Evolutionary conservation across 257 asterid genomes (phyloP), one percentile per base, ranked within the genome.

Genomic region (Scutellaria minor): DNA sequence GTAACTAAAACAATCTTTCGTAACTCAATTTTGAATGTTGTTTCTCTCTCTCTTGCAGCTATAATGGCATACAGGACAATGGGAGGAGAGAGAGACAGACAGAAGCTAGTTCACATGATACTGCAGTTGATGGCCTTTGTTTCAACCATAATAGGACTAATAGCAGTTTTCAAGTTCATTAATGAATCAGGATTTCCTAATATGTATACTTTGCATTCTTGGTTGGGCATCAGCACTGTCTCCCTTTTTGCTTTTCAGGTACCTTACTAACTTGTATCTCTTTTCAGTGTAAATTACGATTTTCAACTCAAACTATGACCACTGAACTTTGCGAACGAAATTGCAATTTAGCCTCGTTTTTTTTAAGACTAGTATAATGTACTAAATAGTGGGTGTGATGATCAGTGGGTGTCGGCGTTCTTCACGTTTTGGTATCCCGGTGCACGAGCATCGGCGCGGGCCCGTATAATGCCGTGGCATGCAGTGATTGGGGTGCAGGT

Each of bases 221-320:
- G 94, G 96, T 48, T 89, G 60, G 96, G 96, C 51, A 72, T 89
- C 50, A 62, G 89, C 14, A 86, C 96, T 63, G 76, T 85, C 73
- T 74, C 58, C 84, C 82, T 89, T 42, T 85, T 81, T 57, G 83
- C 40, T 74, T 42, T 83, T 5, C 94, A 89, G 88, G 94, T 85
- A 52, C 18, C 53, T 18, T 18, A 18, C 18, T 11, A 11, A 9
- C 13, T 46, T 24, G 27, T 0, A 24, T 24, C 27, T 24, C 27
- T 22, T 22, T 22, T 22, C 27, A 22, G 1, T 22, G 27, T 22
- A 24, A 1, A 24, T 24, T 24, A 24, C 27, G 27, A 24, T 24
- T 24, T 24, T 24, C 27, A 24, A 24, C 1, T 24, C 27, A 24
- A 24, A 24, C 27, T 51, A 6, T 6, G 14, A 4, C 14, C 14